Conservation (phyloP, 2,329 filamentous ascomycete genomes). For the Aspergillus pseudonomiae region DNA sequence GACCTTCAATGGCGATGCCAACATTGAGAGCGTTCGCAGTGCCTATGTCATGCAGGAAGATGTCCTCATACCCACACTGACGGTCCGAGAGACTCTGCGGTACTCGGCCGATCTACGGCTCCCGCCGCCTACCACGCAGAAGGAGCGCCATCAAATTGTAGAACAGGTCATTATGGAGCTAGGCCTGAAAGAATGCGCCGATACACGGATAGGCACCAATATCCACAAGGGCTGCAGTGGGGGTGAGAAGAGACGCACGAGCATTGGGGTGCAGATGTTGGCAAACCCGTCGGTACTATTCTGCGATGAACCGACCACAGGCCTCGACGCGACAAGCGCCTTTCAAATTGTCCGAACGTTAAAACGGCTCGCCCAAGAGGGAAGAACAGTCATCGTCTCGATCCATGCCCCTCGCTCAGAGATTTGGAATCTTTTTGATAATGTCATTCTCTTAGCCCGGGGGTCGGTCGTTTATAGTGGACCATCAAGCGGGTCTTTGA, state of each 20-base stretch:
- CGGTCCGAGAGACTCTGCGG: slow-evolving; percentile 72
- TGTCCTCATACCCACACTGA: slow-evolving; percentile 71
- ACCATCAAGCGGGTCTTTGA: slow-evolving; percentile 57
- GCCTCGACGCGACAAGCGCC: slow-evolving; percentile 73
- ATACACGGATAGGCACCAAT: slow-evolving; percentile 72
- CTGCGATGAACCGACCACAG: slow-evolving; percentile 76
- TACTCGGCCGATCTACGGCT: slow-evolving; percentile 75
- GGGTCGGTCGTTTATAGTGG: slow-evolving; percentile 73
- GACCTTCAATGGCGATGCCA: slow-evolving; percentile 63
- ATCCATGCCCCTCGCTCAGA: slow-evolving; percentile 79
- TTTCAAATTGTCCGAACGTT: slow-evolving; percentile 73
- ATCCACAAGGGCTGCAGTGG: slow-evolving; percentile 76
- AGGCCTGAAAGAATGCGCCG: slow-evolving; percentile 74
- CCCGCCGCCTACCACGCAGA: slow-evolving; percentile 61
- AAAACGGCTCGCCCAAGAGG: slow-evolving; percentile 68
- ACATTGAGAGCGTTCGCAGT: slow-evolving; percentile 51
- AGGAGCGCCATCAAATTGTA: slow-evolving; percentile 65
- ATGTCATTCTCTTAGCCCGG: slow-evolving; percentile 67
- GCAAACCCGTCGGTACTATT: slow-evolving; percentile 78
- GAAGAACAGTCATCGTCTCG: slow-evolving; percentile 71
- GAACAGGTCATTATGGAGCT: slow-evolving; percentile 77
- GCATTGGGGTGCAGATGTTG: slow-evolving; percentile 77
- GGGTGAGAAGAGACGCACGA: slow-evolving; percentile 75
- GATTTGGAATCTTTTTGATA: slow-evolving; percentile 78
- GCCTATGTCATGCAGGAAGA: slow-evolving; percentile 73